Base-by-base conservation (phyloP, 106 monocot species). In the Dendrobium chrysotoxum region DNA sequence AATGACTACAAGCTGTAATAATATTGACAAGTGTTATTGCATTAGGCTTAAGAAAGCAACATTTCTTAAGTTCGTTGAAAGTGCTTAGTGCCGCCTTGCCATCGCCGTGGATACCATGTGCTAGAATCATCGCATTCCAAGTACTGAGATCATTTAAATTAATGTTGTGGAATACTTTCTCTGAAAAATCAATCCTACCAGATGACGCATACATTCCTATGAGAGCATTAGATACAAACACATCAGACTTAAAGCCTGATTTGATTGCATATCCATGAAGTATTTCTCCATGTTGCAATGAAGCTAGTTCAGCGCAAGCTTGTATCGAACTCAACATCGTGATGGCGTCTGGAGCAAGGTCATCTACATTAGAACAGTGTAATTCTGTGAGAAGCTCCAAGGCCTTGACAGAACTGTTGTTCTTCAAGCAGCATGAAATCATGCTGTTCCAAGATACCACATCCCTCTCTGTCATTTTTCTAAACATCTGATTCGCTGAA, bases 401-500 rank as follows among this genome's bases (percentile, higher is more conserved):
- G 5, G 86, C 85, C 41, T 83, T 79, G 54, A 18, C 21, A 7
- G 47, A 61, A 71, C 25, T 66, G 38, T 47, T 79, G 42, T 79
- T 86, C 75, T 86, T 88, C 16, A 75, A 39, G 21, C 81, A 79
- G 66, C 83, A 83, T 64, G 88, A 86, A 41, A 83, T 86, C 46
- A 89, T 72, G 25, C 81, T 86, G 72, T 89, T 84, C 88, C 88
- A 89, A 77, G 88, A 83, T 46, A 83, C 79, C 1, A 80, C 53
- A 71, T 89, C 88, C 75, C 46, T 80, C 26, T 13, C 12, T 28
- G 50, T 64, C 86, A 89, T 89, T 26, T 57, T 66, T 28, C 30
- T 25, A 9, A 89, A 89, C 18, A 86, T 64, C 13, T 39, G 7
- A 72, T 81, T 30, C 21, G 81, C 83, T 11, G 80, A 81, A 53